These are phyloP conservation scores for Vaccinium corymbosum DNA, from an alignment of 148 eudicot species.

Conservation along the genomic window DNA sequence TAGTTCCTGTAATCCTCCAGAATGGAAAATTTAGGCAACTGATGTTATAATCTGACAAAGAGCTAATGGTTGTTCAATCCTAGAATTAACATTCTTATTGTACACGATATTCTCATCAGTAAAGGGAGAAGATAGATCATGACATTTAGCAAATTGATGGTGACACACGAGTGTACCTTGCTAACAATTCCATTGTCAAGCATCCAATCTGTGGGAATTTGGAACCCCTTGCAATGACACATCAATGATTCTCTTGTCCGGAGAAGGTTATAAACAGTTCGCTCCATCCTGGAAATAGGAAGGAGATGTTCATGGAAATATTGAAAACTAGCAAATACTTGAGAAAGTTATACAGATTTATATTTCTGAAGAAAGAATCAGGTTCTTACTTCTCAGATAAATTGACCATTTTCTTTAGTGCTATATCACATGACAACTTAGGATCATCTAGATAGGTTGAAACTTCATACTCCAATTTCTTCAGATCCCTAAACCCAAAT, in stretches of 20 bases:
- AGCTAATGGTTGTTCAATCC: neutral
- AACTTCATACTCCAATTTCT: conserved; percentile 66
- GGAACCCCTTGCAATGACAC: conserved; percentile 62
- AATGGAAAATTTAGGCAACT: neutral
- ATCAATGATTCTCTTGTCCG: conserved; percentile 62
- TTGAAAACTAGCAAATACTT: neutral
- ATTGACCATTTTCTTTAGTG: conserved; percentile 66
- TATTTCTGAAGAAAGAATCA: neutral
- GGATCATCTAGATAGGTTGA: conserved; percentile 48
- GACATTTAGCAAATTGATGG: neutral
- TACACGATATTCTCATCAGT: neutral
- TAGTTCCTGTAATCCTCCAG: neutral
- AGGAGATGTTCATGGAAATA: neutral
- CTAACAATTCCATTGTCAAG: conserved; percentile 70
- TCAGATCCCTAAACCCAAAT: conserved; percentile 72
- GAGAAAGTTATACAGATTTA: neutral
- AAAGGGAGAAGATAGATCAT: neutral
- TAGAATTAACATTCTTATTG: neutral
- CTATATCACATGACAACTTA: conserved; percentile 60
- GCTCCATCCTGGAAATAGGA: conserved; percentile 64
- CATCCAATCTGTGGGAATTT: conserved; percentile 85
- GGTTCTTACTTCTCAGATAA: conserved; percentile 68
- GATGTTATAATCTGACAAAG: neutral
- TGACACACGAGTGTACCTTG: conserved; percentile 43
- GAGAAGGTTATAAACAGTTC: conserved; percentile 50